Conservation (phyloP, 2,329 filamentous ascomycete genomes). For the Sphaerulina populicola region DNA sequence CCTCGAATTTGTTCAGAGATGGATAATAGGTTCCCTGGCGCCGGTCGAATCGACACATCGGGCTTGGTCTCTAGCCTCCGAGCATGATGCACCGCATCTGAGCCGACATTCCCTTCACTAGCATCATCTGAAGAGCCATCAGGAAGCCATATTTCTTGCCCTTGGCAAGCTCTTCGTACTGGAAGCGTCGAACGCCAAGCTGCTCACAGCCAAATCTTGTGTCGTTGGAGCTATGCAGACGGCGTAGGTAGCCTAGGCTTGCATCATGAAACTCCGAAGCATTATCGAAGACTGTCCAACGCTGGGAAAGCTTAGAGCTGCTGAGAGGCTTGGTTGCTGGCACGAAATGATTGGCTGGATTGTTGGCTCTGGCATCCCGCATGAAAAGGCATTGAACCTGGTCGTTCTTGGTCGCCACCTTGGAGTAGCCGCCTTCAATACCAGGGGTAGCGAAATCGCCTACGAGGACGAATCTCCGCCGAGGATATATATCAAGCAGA, state of each 20-base stretch:
- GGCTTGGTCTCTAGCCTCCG: not conserved
- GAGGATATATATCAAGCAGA: slow-evolving; percentile 20
- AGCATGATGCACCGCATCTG: slow-evolving; percentile 4
- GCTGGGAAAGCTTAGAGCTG: not conserved
- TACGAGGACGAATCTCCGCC: slow-evolving; percentile 22
- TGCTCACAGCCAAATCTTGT: not conserved
- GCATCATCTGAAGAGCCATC: not conserved
- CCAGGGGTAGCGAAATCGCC: slow-evolving; percentile 23
- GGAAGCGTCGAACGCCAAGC: not conserved
- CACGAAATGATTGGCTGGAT: slow-evolving; percentile 18
- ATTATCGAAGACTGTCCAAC: slow-evolving; percentile 4
- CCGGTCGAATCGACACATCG: not conserved
- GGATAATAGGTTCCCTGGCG: too few species aligned
- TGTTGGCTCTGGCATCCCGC: slow-evolving; percentile 20
- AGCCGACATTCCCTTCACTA: not conserved
- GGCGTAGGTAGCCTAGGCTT: not conserved
- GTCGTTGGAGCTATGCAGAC: not conserved
- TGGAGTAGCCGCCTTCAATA: slow-evolving; percentile 16
- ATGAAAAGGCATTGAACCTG: slow-evolving; percentile 26
- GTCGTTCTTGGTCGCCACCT: slow-evolving; percentile 11
- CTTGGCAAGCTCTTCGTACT: not conserved
- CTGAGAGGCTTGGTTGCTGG: slow-evolving; percentile 4
- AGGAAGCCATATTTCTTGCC: not conserved
- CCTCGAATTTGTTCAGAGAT: too few species aligned
- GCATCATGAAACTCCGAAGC: slow-evolving; percentile 1